Conservation (phyloP, 192 early-diverging fungal species). For the Coemansia sp. region DNA sequence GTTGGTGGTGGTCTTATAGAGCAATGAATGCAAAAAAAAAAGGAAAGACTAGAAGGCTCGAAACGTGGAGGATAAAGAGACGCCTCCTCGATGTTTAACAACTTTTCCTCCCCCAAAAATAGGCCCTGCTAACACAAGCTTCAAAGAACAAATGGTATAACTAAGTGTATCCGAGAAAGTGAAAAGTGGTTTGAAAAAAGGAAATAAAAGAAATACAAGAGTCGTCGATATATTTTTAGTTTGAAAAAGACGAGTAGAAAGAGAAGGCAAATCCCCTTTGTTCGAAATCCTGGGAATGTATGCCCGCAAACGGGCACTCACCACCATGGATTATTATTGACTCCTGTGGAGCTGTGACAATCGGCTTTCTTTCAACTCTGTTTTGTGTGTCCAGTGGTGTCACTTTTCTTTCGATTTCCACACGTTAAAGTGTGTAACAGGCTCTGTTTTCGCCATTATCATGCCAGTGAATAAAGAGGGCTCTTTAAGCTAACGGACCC, state of each 20-base stretch:
- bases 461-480: too few relatives aligned
- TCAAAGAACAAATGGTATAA: not conserved
- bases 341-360: too few relatives aligned
- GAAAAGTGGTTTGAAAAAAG: not conserved
- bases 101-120: not conserved
- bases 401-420: not conserved
- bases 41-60: not conserved
- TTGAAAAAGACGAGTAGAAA: not conserved
- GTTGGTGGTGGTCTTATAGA: not conserved
- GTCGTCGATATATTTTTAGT: not conserved
- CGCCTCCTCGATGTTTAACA: not conserved
- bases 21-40: not conserved
- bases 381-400: too few relatives aligned
- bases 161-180: not conserved
- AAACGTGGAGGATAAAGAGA: not conserved
- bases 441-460: too few relatives aligned
- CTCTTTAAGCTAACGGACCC: too few relatives aligned
- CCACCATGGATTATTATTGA: too few relatives aligned
- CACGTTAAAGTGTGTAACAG: too few relatives aligned
- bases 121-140: not conserved
- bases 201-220: not conserved
- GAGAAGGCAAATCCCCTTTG: not conserved
- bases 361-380: too few relatives aligned
- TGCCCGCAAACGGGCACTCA: too few relatives aligned
- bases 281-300: too few relatives aligned